phyloP scores from a whole-genome alignment of 768 basidiomycete species.

The Butyriboletus loyo region DNA sequence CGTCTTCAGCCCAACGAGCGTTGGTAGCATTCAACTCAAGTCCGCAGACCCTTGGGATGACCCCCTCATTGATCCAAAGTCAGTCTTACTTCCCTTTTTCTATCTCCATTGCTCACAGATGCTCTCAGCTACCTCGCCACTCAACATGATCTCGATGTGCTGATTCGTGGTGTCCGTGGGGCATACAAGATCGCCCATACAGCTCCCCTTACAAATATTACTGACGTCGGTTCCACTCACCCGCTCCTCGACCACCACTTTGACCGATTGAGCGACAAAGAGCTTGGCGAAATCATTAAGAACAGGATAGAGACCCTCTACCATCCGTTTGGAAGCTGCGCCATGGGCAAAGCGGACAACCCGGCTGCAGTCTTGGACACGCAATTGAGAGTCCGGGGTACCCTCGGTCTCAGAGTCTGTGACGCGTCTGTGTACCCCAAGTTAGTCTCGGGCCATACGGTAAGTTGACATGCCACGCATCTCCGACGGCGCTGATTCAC shows the following conservation, averaged over 20 bases:
- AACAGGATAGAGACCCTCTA: slow-evolving; percentile 40
- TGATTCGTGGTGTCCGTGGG: slow-evolving; percentile 41
- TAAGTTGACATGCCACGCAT: slow-evolving; percentile 18
- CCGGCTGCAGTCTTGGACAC: slow-evolving; percentile 42
- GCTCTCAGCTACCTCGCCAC: slow-evolving; percentile 40
- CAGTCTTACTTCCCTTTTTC: slow-evolving; percentile 5
- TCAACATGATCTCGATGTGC: slow-evolving; percentile 36
- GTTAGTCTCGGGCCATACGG: slow-evolving; percentile 45
- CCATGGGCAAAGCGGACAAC: slow-evolving; percentile 39
- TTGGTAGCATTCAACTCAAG: slow-evolving; percentile 39
- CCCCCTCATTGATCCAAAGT: slow-evolving; percentile 46
- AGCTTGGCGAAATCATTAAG: slow-evolving; percentile 35
- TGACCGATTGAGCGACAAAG: slow-evolving; percentile 30
- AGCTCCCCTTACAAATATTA: slow-evolving; percentile 36
- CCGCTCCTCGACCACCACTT: slow-evolving; percentile 39
- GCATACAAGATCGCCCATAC: slow-evolving; percentile 37
- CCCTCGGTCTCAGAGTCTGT: slow-evolving; percentile 40
- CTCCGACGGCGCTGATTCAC: neutral
- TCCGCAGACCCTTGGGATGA: slow-evolving; percentile 40
- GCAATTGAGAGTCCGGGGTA: slow-evolving; percentile 41
- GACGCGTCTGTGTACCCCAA: slow-evolving; percentile 47
- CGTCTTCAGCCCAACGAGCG: slow-evolving; percentile 40
- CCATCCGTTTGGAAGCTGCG: slow-evolving; percentile 41
- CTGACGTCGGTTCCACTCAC: slow-evolving; percentile 31
- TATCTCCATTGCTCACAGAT: neutral